Conservation (phyloP, 176 grass and related monocot genomes). For the Musa beccarii region DNA sequence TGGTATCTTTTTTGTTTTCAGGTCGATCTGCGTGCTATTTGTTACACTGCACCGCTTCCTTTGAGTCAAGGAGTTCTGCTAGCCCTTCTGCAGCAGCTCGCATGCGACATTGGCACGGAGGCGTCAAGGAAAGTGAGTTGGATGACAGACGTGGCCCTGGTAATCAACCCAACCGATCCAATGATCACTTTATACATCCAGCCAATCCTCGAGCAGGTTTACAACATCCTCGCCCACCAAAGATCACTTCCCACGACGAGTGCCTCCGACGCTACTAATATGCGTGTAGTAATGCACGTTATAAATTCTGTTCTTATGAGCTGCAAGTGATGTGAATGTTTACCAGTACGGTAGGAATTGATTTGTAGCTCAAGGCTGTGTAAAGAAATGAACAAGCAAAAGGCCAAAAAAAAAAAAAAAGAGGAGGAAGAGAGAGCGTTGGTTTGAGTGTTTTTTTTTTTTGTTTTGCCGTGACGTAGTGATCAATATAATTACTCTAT, state of each 20-base stretch:
- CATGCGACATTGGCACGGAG: slow-evolving; percentile 66
- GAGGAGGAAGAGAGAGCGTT: not conserved
- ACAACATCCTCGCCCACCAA: slow-evolving; percentile 40
- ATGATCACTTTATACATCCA: slow-evolving; percentile 57
- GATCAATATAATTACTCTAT: no score
- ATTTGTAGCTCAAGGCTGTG: not conserved
- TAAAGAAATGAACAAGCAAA: not conserved
- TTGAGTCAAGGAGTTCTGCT: slow-evolving; percentile 86
- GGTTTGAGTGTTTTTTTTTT: not conserved
- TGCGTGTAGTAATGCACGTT: slow-evolving; percentile 70
- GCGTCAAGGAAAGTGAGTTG: slow-evolving; percentile 50
- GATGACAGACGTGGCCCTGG: slow-evolving; percentile 65
- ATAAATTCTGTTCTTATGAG: slow-evolving; percentile 68
- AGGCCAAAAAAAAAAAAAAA: no score
- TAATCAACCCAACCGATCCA: slow-evolving; percentile 59
- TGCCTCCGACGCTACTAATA: slow-evolving; percentile 28
- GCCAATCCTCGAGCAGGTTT: slow-evolving; percentile 84
- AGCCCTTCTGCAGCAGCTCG: slow-evolving; percentile 82
- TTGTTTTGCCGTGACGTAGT: no score
- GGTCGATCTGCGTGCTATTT: slow-evolving; percentile 78
- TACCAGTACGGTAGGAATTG: not conserved
- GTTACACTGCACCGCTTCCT: slow-evolving; percentile 39
- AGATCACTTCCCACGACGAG: slow-evolving; percentile 37
- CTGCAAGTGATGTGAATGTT: slow-evolving; percentile 42
- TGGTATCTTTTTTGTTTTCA: slow-evolving; percentile 13